Conservation (phyloP, 225 moss, liverwort and hornwort species). For the Straminergon stramineum region DNA sequence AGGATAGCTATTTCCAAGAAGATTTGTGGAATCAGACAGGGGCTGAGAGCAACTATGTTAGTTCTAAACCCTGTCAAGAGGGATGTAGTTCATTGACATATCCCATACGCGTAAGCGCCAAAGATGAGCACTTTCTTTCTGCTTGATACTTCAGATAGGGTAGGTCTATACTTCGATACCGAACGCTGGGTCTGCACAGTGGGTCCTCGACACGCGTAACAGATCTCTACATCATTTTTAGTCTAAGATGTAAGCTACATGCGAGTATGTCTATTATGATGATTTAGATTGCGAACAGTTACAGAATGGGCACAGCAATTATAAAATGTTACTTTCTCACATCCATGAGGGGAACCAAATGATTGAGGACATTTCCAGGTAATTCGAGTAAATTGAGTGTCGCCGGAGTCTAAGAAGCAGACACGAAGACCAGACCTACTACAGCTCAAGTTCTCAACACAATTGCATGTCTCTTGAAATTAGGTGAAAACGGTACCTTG, state of each 20-base stretch:
- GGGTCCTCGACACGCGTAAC: background rate
- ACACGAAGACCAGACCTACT: background rate
- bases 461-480: background rate
- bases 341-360: background rate
- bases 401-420: background rate
- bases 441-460: background rate
- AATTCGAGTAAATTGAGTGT: background rate
- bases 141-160: background rate
- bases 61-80: background rate
- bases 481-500: constrained; percentile 41
- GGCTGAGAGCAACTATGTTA: background rate
- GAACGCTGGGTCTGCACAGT: background rate
- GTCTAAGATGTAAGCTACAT: background rate
- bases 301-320: background rate
- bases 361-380: background rate
- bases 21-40: background rate
- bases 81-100: background rate
- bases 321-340: background rate
- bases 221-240: background rate
- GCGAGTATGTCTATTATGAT: background rate
- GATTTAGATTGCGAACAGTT: background rate
- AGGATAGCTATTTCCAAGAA: background rate
- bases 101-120: background rate
- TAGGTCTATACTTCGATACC: background rate
- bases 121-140: background rate